Evolutionary conservation across 1,284 basidiomycete species (phyloP), one percentile per base, ranked within the genome.

Genomic region (Ceraceosorus bombacis): DNA sequence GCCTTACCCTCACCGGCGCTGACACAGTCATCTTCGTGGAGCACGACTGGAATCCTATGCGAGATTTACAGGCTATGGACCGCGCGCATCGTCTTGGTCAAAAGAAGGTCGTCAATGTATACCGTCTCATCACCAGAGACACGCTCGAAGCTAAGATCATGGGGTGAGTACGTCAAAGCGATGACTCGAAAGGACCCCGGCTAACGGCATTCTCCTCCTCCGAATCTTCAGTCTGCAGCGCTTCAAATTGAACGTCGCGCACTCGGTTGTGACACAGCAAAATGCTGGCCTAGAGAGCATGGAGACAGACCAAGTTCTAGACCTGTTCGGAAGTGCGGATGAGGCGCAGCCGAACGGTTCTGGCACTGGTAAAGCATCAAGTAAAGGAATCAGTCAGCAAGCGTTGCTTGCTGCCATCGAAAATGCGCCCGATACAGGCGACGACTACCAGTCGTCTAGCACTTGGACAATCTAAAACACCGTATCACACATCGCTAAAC

Each of bases 31-130:
- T 99, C 66, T 98, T 99, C 73, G 91, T 98, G 53, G 95, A 99
- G 78, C 95, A 98, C 78, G 95, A 99, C 78, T 98, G 95, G 95
- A 99, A 99, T 78, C 95, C 95, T 15, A 96, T 95, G 92, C 97
- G 97, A 79, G 95, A 99, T 80, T 81, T 98, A 9, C 95, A 99
- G 78, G 95, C 95, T 5, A 99, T 99, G 95, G 95, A 98, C 78
- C 85, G 95, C 59, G 95, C 95, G 1, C 95, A 98, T 80, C 87
- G 95, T 59, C 87, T 98, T 39, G 95, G 95, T 4, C 95, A 99
- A 81, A 98, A 96, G 82, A 92, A 93, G 79, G 93, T 97, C 12
- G 95, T 99, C 51, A 98, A 97, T 72, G 95, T 99, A 5, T 99
- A 98, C 80, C 87, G 95, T 13, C 80, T 99, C 58, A 92, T 99